phyloP scores from a whole-genome alignment of 768 basidiomycete genomes.

The Tricholoma furcatifolium region DNA sequence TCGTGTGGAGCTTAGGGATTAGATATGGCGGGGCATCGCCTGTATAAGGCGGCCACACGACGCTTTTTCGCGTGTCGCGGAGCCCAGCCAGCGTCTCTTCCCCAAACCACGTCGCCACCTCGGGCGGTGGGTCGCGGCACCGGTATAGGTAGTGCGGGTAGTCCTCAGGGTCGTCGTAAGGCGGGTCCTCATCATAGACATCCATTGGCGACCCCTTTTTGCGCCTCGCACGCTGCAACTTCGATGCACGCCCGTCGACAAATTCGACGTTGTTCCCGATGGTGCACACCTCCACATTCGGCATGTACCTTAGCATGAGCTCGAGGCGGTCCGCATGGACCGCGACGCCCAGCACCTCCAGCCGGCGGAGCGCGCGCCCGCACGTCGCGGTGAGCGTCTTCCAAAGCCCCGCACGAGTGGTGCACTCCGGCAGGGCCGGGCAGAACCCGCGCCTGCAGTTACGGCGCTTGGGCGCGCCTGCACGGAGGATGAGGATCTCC shows the following conservation, averaged over 20 bases:
- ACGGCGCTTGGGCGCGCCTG: too few species aligned
- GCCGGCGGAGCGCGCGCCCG: background rate
- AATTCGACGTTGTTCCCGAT: background rate
- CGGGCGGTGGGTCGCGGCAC: too few species aligned
- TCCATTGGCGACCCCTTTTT: too few species aligned
- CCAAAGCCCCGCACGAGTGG: too few species aligned
- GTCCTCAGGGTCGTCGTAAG: too few species aligned
- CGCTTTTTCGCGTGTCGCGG: background rate
- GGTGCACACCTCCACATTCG: background rate
- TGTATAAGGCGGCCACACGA: background rate
- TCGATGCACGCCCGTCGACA: background rate
- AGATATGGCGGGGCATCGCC: background rate
- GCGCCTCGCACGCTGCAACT: too few species aligned
- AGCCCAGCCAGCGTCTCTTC: background rate
- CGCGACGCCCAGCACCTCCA: background rate
- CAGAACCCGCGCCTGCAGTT: background rate
- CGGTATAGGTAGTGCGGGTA: too few species aligned
- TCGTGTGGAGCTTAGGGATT: background rate
- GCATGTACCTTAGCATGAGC: conserved; percentile 1
- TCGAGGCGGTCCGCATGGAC: background rate
- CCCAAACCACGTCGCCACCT: background rate
- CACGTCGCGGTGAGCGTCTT: background rate
- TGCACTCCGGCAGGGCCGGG: background rate
- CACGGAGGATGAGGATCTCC: background rate
- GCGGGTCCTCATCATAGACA: too few species aligned